These are phyloP conservation scores for Exophiala alcalophila DNA, from an alignment of 2,329 filamentous ascomycete genomes.

Conservation along the genomic window DNA sequence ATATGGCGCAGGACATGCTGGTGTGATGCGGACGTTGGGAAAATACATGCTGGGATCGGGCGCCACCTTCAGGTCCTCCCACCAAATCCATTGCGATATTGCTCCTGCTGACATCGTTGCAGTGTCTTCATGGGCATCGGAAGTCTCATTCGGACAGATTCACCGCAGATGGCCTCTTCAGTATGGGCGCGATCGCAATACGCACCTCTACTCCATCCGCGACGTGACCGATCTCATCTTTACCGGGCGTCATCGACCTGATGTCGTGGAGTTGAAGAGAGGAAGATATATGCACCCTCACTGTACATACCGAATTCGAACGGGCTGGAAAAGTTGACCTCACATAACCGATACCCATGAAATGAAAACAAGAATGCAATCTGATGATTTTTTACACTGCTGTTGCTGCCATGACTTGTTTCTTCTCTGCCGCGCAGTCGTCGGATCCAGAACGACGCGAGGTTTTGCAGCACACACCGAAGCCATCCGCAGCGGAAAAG, in stretches of 20 bases:
- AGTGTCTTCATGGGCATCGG: slow-evolving; percentile 97
- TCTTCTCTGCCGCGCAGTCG: too few relatives aligned
- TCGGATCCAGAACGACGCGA: too few relatives aligned
- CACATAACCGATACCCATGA: slow-evolving; percentile 24
- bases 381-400: too few relatives aligned
- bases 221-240: slow-evolving; percentile 34
- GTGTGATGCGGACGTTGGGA: slow-evolving; percentile 87
- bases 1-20: slow-evolving; percentile 88
- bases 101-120: too few relatives aligned
- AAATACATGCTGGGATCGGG: slow-evolving; percentile 97
- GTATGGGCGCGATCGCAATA: slow-evolving; percentile 72
- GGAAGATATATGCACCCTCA: background rate
- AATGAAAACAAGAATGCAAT: slow-evolving; percentile 7
- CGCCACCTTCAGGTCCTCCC: slow-evolving; percentile 96
- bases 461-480: too few relatives aligned
- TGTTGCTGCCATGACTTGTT: too few relatives aligned
- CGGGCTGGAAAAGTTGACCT: slow-evolving; percentile 20
- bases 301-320: slow-evolving; percentile 16
- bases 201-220: slow-evolving; percentile 66
- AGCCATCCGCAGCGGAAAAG: too few relatives aligned
- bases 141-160: slow-evolving; percentile 90
- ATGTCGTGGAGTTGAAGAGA: background rate
- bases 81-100: too few relatives aligned
- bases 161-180: slow-evolving; percentile 70
- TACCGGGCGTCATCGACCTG: slow-evolving; percentile 3